phyloP scores from a whole-genome alignment of 805 yeast genomes.

The Nematodospora valgi region DNA sequence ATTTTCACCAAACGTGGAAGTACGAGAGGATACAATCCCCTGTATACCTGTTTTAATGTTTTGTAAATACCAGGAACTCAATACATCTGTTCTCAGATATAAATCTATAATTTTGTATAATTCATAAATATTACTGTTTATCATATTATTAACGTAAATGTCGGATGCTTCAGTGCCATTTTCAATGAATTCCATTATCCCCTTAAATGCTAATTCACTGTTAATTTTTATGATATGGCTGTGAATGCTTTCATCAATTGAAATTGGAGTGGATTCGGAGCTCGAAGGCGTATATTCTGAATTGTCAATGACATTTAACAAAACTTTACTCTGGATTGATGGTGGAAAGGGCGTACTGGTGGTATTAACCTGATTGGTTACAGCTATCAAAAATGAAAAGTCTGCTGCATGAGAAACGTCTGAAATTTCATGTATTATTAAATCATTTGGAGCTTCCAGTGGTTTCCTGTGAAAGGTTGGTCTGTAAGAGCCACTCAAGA shows the following conservation, averaged over 20 bases:
- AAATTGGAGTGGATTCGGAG: slow-evolving; percentile 25
- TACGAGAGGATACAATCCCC: slow-evolving; percentile 12
- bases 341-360: slow-evolving; percentile 12
- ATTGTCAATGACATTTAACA: slow-evolving; percentile 37
- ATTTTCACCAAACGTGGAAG: slow-evolving; percentile 13
- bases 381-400: slow-evolving; percentile 6
- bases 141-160: slow-evolving; percentile 25
- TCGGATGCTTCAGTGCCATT: slow-evolving; percentile 31
- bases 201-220: slow-evolving; percentile 21
- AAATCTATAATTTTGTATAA: slow-evolving; percentile 27
- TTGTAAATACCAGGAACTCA: slow-evolving; percentile 20
- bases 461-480: slow-evolving; percentile 5
- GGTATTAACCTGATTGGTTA: slow-evolving; percentile 5
- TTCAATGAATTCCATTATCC: slow-evolving; percentile 26
- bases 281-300: slow-evolving; percentile 34
- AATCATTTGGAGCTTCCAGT: slow-evolving; percentile 11
- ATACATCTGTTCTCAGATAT: slow-evolving; percentile 21
- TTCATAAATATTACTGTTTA: slow-evolving; percentile 35
- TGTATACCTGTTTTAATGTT: slow-evolving; percentile 15
- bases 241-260: slow-evolving; percentile 15
- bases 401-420: slow-evolving; percentile 9
- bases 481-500: slow-evolving; percentile 8
- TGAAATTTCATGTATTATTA: slow-evolving; percentile 14
- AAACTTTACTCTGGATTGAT: slow-evolving; percentile 18
- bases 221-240: slow-evolving; percentile 31